Evolutionary conservation across 305 asterid species (phyloP), one percentile per base, ranked within the genome.

Genomic region (Fraxinus velutina): DNA sequence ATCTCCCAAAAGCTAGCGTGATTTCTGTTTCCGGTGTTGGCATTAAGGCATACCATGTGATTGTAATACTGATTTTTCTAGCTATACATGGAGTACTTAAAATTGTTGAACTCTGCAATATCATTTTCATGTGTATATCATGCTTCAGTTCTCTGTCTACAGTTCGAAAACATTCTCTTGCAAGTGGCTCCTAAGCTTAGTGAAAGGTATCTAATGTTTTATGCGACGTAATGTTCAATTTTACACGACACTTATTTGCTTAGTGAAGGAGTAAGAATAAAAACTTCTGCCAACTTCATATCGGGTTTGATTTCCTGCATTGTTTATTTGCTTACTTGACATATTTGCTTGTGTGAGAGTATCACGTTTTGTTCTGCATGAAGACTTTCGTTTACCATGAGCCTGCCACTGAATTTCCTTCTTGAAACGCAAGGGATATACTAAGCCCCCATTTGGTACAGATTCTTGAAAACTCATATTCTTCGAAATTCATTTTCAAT

Each of bases 21-120:
- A 42, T 75, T 73, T 78, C 22, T 78, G 37, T 83, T 68, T 52
- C 15, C 9, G 72, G 44, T 73, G 50, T 77, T 71, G 50, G 83
- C 50, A 13, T 75, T 15, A 76, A 64, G 29, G 55, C 37, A 19
- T 32, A 34, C 82, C 66, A 2, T 79, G 76, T 78, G 36, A 78
- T 79, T 66, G 76, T 75, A 81, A 74, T 76, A 72, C 37, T 29
- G 71, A 73, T 52, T 62, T 24, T 33, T 62, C 32, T 17, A 42
- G 33, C 33, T 75, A 32, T 33, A 64, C 24, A 32, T 19, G 9
- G 55, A 27, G 78, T 73, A 47, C 62, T 47, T 79, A 72, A 30
- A 76, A 62, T 22, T 62, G 33, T 62, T 62, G 71, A 62, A 22
- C 33, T 62, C 71, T 62, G 71, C 9, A 62, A 19, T 62, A 21